Conservation (phyloP, 169 alveolate species). For the Besnoitia besnoiti region DNA sequence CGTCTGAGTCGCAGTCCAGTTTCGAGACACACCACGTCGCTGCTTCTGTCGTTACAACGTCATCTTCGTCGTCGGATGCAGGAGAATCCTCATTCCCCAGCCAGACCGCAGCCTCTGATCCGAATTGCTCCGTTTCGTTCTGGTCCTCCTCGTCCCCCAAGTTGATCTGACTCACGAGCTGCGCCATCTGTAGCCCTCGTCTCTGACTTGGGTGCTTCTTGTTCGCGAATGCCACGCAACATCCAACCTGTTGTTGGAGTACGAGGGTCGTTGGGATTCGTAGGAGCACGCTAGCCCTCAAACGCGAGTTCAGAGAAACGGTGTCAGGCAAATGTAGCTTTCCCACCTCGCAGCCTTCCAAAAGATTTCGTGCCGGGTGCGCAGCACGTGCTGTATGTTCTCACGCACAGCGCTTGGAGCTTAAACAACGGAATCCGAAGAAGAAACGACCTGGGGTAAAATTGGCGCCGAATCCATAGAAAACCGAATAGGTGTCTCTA, state of each 20-base stretch:
- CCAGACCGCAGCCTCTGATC: background rate
- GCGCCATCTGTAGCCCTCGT: background rate
- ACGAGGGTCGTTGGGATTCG: background rate
- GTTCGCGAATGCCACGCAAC: background rate
- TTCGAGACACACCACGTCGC: constrained; percentile 20
- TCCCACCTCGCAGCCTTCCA: too few species aligned
- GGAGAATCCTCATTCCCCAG: too few species aligned
- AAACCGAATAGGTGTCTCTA: too few species aligned
- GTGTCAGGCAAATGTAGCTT: too few species aligned
- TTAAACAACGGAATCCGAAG: too few species aligned
- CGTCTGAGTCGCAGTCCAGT: background rate
- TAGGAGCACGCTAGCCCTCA: too few species aligned
- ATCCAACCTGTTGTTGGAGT: background rate
- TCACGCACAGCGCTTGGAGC: too few species aligned
- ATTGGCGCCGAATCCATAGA: too few species aligned
- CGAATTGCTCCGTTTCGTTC: background rate
- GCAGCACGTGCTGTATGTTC: too few species aligned
- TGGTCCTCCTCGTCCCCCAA: background rate
- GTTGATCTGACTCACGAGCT: background rate
- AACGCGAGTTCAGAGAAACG: too few species aligned
- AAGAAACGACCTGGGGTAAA: too few species aligned
- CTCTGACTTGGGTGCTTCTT: background rate
- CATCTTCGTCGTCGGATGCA: background rate
- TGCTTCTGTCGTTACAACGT: background rate
- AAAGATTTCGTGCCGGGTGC: too few species aligned